Evolutionary conservation across 441 rosid species (phyloP).

Genomic region (Corymbia calophylla): DNA sequence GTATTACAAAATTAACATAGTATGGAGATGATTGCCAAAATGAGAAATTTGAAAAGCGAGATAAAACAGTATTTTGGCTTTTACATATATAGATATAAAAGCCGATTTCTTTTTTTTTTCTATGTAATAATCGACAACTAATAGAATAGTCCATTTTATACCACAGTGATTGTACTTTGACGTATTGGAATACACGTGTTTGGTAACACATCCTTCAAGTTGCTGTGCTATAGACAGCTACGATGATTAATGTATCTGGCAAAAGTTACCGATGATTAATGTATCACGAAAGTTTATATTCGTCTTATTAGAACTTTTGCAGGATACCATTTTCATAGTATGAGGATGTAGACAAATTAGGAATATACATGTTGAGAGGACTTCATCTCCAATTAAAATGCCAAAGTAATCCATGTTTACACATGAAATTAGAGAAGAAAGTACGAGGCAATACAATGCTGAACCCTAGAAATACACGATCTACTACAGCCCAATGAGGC

Average conservation of each 20-base stretch:
- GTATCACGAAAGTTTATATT: not conserved
- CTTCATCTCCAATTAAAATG: not conserved
- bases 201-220: not conserved
- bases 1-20: not conserved
- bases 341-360: not conserved
- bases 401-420: not conserved
- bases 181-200: too few species aligned
- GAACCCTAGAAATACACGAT: not conserved
- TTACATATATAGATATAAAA: not conserved
- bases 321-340: not conserved
- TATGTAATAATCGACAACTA: not conserved
- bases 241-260: not conserved
- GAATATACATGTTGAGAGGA: not conserved
- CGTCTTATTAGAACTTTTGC: not conserved
- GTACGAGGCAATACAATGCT: not conserved
- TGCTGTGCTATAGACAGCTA: not conserved
- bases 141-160: not conserved
- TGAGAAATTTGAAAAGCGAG: not conserved
- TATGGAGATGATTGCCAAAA: not conserved
- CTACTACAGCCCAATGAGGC: not conserved
- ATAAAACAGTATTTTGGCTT: not conserved
- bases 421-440: not conserved
- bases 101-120: not conserved
- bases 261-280: not conserved
- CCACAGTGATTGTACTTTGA: accelerated